phyloP scores from a whole-genome alignment of 2,329 filamentous ascomycete species.

The Allantophomopsis cytisporea region DNA sequence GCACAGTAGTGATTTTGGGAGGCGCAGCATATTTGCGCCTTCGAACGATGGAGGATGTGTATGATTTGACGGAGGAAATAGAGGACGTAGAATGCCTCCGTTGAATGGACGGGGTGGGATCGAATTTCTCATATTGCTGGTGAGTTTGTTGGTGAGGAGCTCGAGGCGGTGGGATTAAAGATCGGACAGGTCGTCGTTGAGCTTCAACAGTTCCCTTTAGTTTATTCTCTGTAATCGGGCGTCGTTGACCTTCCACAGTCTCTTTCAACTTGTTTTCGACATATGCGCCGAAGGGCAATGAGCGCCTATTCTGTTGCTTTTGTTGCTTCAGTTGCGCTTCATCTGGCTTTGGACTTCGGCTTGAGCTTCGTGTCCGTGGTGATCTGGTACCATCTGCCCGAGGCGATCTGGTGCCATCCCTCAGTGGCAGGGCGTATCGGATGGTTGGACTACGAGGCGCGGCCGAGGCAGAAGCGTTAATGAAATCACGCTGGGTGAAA shows the following conservation, averaged over 20 bases:
- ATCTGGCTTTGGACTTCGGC: not conserved
- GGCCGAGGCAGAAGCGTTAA: conserved; percentile 3
- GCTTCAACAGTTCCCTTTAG: not conserved
- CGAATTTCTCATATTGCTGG: not conserved
- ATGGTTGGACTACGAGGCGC: conserved; percentile 1
- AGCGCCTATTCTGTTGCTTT: no score
- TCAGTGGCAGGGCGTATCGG: conserved; percentile 4
- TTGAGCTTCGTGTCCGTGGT: not conserved
- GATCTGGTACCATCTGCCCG: conserved; percentile 2
- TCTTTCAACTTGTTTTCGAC: no score
- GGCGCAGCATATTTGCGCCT: conserved; percentile 1
- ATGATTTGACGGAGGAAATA: conserved; percentile 5
- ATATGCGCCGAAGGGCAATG: no score
- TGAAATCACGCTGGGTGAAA: conserved; percentile 6
- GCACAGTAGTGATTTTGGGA: conserved; percentile 7
- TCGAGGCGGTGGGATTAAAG: conserved; percentile 3
- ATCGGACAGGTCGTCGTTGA: conserved; percentile 3
- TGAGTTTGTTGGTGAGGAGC: not conserved
- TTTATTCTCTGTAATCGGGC: not conserved
- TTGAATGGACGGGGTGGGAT: not conserved
- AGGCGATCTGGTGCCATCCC: conserved; percentile 5
- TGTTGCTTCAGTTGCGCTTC: no score
- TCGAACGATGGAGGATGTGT: conserved; percentile 4
- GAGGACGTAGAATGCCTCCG: conserved; percentile 4
- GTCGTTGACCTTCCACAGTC: not conserved